Evolutionary conservation across 202 grass and related monocot species (phyloP), one percentile per base, ranked within the genome.

Genomic region (Carex sylvatica): DNA sequence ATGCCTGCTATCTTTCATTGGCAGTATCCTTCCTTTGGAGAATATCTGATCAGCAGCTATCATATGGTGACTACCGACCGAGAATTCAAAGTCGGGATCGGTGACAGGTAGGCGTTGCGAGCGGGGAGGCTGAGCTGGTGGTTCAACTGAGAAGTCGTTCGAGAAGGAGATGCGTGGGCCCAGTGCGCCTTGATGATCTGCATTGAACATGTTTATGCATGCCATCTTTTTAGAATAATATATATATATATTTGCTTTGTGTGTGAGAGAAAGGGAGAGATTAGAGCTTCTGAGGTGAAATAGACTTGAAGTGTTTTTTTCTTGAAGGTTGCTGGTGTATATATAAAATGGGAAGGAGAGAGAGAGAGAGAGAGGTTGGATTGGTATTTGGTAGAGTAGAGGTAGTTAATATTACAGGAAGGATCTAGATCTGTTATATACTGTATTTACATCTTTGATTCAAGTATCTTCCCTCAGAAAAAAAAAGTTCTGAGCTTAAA

Each of bases 21-120:
- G 93, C 12, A 98, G 86, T 74, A 98, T 89, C 74, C 91, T 82
- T 44, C 95, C 95, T 88, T 98, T 98, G 83, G 89, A 98, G 91
- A 98, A 98, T 83, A 98, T 93, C 90, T 98, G 89, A 81, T 98
- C 95, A 26, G 95, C 95, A n/a, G 91, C 95, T 83, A 93, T 98
- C 92, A 95, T 98, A 47, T 88, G 89, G 80, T 89, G 92, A 84
- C 92, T 87, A 9, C 91, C 86, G 53, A 90, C 91, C 16, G 88
- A 95, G 91, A 98, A 98, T 88, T 95, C 96, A 80, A 98, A 98
- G 91, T 95, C 83, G 24, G 86, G 78, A 59, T 98, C 91, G 42
- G 88, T 85, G 77, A 92, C 88, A 44, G 92, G 91, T 55, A 86
- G 83, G 13, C 85, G 63, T 70, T 90, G 91, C 12, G 80, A 86